These are phyloP conservation scores for Stellera chamaejasme DNA, from an alignment of 345 rosid species.

Conservation along the genomic window DNA sequence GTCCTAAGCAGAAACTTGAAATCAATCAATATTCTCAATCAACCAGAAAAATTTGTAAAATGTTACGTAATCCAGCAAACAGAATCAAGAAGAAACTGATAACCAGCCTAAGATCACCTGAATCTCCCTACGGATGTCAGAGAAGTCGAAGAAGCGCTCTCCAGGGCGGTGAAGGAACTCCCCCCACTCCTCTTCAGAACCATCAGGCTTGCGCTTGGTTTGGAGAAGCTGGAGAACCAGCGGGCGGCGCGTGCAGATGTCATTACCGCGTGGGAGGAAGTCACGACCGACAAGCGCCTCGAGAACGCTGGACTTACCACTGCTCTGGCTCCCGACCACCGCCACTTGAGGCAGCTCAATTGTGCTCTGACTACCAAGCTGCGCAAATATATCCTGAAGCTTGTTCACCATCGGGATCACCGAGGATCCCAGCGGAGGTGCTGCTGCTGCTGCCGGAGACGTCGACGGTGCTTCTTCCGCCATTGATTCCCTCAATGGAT, in stretches of 20 bases:
- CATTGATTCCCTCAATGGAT: too few species aligned
- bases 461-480: too few species aligned
- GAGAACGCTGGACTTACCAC: constrained; percentile 42
- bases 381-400: constrained; percentile 29
- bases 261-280: constrained; percentile 40
- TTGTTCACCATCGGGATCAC: constrained; percentile 26
- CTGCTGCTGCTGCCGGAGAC: background rate
- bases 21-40: background rate
- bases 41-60: background rate
- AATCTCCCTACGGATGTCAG: constrained; percentile 29
- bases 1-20: background rate
- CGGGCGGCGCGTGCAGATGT: constrained; percentile 38
- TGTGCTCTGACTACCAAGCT: constrained; percentile 15
- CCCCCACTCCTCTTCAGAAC: constrained; percentile 25
- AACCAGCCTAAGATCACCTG: constrained; percentile 15
- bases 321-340: constrained; percentile 55
- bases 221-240: constrained; percentile 28
- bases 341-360: constrained; percentile 39
- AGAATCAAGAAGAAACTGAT: background rate
- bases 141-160: constrained; percentile 27
- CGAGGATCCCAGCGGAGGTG: constrained; percentile 23
- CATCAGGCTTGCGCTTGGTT: constrained; percentile 7
- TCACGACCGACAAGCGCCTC: constrained; percentile 44
- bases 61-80: background rate
- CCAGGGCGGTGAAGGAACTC: constrained; percentile 35